Evolutionary conservation across 1,139 yeast genomes (phyloP).

Genomic region (Yamadazyma dendronema): DNA sequence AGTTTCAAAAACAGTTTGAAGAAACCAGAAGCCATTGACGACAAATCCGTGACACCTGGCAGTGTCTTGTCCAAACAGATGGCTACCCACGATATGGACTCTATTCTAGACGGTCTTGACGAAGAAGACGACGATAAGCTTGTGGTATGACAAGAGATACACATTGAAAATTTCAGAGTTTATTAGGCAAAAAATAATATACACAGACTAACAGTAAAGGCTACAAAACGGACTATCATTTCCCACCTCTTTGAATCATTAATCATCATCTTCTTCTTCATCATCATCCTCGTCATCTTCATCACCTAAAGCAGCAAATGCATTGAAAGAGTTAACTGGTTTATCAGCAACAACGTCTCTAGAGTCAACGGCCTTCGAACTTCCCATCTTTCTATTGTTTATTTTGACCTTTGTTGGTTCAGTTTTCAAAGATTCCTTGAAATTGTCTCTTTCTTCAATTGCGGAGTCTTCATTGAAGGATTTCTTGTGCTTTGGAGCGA

Average conservation of each 20-base stretch:
- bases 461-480: conserved; percentile 45
- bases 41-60: conserved; percentile 20
- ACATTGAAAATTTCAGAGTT: not conserved
- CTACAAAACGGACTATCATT: not conserved
- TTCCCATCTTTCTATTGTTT: conserved; percentile 70
- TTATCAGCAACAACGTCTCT: conserved; percentile 69
- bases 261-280: conserved; percentile 12
- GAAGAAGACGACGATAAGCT: conserved; percentile 35
- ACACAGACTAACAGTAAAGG: conserved; percentile 2
- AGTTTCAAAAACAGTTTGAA: conserved; percentile 8
- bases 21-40: conserved; percentile 11
- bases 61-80: conserved; percentile 36
- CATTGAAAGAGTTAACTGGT: conserved; percentile 66
- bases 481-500: conserved; percentile 47
- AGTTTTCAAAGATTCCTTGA: conserved; percentile 46
- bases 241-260: not conserved
- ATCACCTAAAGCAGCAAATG: conserved; percentile 75
- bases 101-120: conserved; percentile 37
- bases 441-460: conserved; percentile 47
- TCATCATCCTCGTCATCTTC: conserved; percentile 43
- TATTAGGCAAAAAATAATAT: conserved; percentile 2
- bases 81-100: conserved; percentile 31
- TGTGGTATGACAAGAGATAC: conserved; percentile 16
- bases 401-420: conserved; percentile 56
- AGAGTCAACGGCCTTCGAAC: conserved; percentile 71